These are phyloP conservation scores for Fusarium robinianum DNA, from an alignment of 2,329 filamentous ascomycete genomes.

Conservation along the genomic window DNA sequence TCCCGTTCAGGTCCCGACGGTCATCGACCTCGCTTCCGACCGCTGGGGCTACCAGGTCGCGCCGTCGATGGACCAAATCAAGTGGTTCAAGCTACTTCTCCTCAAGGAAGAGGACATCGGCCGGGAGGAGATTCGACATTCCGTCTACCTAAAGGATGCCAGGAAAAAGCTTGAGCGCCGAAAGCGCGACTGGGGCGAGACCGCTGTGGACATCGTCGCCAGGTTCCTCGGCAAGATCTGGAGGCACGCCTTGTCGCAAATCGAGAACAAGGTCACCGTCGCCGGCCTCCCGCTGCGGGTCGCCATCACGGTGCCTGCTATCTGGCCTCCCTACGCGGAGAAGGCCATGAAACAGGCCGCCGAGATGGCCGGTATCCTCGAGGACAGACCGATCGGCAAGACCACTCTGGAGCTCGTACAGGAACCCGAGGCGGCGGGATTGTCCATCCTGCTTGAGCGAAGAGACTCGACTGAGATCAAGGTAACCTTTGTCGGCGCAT, in stretches of 20 bases:
- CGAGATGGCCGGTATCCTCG: constrained; percentile 5
- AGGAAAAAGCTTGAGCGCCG: too few species aligned
- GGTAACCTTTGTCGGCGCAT: not conserved
- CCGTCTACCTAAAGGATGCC: not conserved
- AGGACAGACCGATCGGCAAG: constrained; percentile 1
- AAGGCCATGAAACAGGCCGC: constrained; percentile 9
- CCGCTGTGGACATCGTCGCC: not conserved
- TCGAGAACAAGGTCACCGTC: constrained; percentile 3
- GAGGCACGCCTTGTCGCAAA: constrained; percentile 7
- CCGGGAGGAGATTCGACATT: constrained; percentile 10
- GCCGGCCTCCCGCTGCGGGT: constrained; percentile 8
- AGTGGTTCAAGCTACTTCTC: constrained; percentile 16
- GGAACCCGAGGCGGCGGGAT: constrained; percentile 10
- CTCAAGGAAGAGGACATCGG: constrained; percentile 5
- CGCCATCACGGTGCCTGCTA: constrained; percentile 12
- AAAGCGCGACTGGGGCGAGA: too few species aligned
- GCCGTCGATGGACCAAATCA: constrained; percentile 4
- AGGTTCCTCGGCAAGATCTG: constrained; percentile 11
- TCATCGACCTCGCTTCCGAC: not conserved
- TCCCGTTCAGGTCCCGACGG: constrained; percentile 3
- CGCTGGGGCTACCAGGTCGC: constrained; percentile 17
- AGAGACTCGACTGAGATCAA: constrained; percentile 5
- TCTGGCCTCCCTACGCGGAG: constrained; percentile 10
- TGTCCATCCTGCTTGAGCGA: constrained; percentile 4
- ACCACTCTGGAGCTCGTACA: constrained; percentile 9